Evolutionary conservation across 768 basidiomycete genomes (phyloP), one percentile per base, ranked within the genome.

Genomic region (Suillus spraguei): DNA sequence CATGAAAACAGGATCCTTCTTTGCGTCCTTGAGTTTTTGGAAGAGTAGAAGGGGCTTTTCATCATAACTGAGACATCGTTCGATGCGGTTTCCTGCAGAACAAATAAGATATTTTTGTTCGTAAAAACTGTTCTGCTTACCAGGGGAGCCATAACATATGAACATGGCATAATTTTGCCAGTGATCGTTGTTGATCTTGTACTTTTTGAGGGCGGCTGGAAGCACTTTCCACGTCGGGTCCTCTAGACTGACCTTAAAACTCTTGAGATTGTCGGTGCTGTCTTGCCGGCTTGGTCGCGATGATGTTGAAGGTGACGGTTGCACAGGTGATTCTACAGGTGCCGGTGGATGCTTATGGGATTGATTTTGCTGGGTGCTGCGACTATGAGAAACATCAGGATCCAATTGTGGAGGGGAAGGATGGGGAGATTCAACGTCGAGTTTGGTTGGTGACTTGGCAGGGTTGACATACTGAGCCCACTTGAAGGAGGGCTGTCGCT

Each of bases 131-230:
- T 16, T 3, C 6, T 24, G 71, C 85, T 68, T 72, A 95, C 96
- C 94, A 60, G 95, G 82, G 60, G 90, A 89, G 13, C 96, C 97
- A 75, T 97, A 98, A 70, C 97, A 99, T 65, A 99, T 99, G 78
- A 99, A 99, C 90, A 99, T 92, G 35, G 97, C 97, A 79, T 99
- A 99, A 70, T 95, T 93, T 80, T 95, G 91, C 97, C 97, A 99
- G 75, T 93, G 96, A 67, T 99, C 97, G 68, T 94, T 94, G 75
- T 97, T 95, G 78, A 99, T 99, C 72, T 94, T 95, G 76, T 99
- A 99, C 77, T 99, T 99, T 80, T 98, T 98, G 66, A 99, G 80
- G 17, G 97, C 97, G 0, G 97, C 97, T 2, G 97, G 97, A 17
- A 99, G 81, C 24, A 99, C 97, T 73, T 99, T 99, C 91, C 93